Conservation (phyloP, 139 green algal species). For the Haematococcus sp. region DNA sequence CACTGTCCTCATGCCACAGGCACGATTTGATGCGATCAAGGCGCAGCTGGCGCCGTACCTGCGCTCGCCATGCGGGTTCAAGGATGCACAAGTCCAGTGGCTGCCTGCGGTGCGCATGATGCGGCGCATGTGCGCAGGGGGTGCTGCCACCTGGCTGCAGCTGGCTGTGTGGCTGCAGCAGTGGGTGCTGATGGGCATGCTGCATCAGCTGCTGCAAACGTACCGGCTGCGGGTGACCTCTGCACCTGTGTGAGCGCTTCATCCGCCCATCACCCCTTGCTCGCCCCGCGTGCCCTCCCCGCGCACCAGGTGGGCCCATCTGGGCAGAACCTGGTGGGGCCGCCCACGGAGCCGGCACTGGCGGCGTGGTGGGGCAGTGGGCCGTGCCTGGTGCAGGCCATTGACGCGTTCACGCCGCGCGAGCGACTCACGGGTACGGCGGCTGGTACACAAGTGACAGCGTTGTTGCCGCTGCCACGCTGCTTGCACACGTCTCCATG, state of each 20-base stretch:
- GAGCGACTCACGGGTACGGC: slow-evolving; percentile 26
- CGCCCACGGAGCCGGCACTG: slow-evolving; percentile 43
- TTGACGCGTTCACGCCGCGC: slow-evolving; percentile 71
- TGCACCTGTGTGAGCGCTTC: no score
- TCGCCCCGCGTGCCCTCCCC: no score
- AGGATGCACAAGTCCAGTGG: slow-evolving; percentile 66
- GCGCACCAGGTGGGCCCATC: slow-evolving; percentile 49
- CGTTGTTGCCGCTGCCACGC: no score
- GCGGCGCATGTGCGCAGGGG: no score
- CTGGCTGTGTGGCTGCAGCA: no score
- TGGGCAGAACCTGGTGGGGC: slow-evolving; percentile 80
- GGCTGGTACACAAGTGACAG: no score
- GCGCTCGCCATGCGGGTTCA: slow-evolving; percentile 72
- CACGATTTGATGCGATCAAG: slow-evolving; percentile 78
- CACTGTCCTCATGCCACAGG: slow-evolving; percentile 19
- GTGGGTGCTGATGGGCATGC: no score
- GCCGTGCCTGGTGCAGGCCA: slow-evolving; percentile 60
- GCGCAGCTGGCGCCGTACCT: slow-evolving; percentile 80
- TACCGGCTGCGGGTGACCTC: no score
- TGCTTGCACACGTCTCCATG: no score
- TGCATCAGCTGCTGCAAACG: no score
- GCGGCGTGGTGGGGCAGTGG: slow-evolving; percentile 54
- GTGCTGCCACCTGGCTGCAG: no score
- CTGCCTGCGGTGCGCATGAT: slow-evolving; percentile 60
- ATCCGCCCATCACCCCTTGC: no score